A percentile compares a stretch with the other conserved stretches of the same genome.
phyloP scores from a whole-genome alignment of 805 yeast genomes.

The Nakazawaea ishiwadae region DNA sequence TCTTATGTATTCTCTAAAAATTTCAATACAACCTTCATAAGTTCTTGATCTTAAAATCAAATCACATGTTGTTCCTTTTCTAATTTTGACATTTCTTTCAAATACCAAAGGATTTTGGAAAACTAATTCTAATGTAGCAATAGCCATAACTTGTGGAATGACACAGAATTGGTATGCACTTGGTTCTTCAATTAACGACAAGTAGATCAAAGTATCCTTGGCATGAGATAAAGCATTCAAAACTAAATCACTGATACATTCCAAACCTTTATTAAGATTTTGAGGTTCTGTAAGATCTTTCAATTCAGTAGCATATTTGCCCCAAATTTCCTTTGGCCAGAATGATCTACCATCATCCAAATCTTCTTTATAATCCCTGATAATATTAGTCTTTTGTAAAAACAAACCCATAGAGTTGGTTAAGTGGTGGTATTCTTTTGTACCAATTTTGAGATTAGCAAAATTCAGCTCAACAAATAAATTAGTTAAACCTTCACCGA shows the following conservation, averaged over 20 bases:
- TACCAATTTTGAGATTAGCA: constrained; percentile 43
- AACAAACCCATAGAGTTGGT: constrained; percentile 91
- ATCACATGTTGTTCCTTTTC: constrained; percentile 82
- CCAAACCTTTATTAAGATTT: constrained; percentile 49
- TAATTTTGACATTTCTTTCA: constrained; percentile 71
- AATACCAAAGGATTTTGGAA: constrained; percentile 77
- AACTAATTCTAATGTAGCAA: constrained; percentile 85
- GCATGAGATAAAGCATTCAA: constrained; percentile 76
- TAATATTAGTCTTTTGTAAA: constrained; percentile 92
- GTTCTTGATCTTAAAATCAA: constrained; percentile 73
- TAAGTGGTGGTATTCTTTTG: constrained; percentile 47
- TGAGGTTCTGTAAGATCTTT: constrained; percentile 53
- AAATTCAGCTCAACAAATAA: constrained; percentile 73
- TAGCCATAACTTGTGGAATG: constrained; percentile 98
- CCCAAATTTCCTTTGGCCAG: constrained; percentile 96
- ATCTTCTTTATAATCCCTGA: constrained; percentile 92
- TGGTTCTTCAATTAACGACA: constrained; percentile 74
- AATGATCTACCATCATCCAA: constrained; percentile 87
- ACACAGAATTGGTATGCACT: constrained; percentile 89
- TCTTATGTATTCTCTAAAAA: constrained; percentile 71
- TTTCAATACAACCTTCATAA: constrained; percentile 66
- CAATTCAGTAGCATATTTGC: constrained; percentile 63
- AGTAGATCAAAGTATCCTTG: constrained; percentile 68
- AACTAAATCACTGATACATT: constrained; percentile 79
- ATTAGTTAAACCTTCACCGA: constrained; percentile 92